Percentiles rank a stretch among this genome's conserved stretches.
phyloP scores from a whole-genome alignment of 345 rosid genomes.

The Euphorbia peplus region DNA sequence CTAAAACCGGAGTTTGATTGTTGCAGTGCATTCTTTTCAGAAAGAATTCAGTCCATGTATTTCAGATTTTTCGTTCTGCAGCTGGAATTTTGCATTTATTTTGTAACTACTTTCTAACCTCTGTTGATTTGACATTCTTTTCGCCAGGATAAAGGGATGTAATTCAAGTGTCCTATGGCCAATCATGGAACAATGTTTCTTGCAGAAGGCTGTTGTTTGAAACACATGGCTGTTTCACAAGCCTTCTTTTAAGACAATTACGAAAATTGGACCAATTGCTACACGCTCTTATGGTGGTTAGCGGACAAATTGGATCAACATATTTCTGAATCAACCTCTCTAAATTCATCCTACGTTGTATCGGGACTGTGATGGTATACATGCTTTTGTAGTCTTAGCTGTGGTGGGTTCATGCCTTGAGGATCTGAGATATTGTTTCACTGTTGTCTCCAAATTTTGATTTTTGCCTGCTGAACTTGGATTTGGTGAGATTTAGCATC shows the following conservation, averaged over 20 bases:
- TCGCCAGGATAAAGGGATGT: background rate
- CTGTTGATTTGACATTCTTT: background rate
- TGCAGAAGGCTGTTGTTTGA: background rate
- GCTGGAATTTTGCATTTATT: background rate
- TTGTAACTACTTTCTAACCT: background rate
- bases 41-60: background rate
- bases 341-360: background rate
- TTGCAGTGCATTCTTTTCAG: background rate
- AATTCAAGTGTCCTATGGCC: background rate
- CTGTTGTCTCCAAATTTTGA: no score
- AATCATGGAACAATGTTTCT: background rate
- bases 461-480: no score
- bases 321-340: background rate
- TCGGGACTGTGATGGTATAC: background rate
- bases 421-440: background rate
- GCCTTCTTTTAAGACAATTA: background rate
- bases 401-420: background rate
- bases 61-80: background rate
- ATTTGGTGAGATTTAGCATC: no score
- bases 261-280: background rate
- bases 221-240: background rate
- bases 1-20: background rate
- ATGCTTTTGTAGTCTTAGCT: background rate
- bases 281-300: background rate
- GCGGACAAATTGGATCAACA: background rate